Percentiles rank a stretch among this genome's conserved stretches.
phyloP scores from a whole-genome alignment of 1,284 basidiomycete genomes.

The Fomitiporia mediterranea region DNA sequence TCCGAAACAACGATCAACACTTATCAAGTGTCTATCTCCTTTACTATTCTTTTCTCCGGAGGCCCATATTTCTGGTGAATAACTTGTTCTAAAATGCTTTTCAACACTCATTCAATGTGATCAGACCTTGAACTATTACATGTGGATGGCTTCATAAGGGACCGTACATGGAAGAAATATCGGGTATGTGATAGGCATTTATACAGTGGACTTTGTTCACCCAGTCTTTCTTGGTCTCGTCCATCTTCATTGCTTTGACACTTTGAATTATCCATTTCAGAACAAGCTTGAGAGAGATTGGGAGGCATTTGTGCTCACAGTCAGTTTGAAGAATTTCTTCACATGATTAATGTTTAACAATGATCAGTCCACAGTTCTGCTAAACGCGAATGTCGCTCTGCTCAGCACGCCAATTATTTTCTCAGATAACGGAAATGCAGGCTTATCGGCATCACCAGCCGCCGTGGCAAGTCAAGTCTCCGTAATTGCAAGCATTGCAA shows the following conservation, averaged over 20 bases:
- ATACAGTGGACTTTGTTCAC: conserved; percentile 17
- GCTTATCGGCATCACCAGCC: conserved; percentile 29
- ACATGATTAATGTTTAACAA: background rate
- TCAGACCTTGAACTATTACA: conserved; percentile 11
- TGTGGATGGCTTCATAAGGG: conserved; percentile 15
- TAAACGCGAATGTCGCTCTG: conserved; percentile 42
- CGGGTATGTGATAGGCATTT: background rate
- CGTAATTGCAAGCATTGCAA: conserved; percentile 39
- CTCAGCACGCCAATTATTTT: conserved; percentile 42
- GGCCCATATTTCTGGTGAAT: conserved; percentile 29
- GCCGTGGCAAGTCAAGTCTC: conserved; percentile 46
- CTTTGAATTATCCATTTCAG: background rate
- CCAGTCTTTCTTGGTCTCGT: too few species aligned
- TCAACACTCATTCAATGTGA: background rate
- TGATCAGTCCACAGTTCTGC: conserved; percentile 38
- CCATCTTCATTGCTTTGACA: background rate
- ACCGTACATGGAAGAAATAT: conserved; percentile 12
- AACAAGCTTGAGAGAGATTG: conserved; percentile 31
- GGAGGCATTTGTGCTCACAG: conserved; percentile 33
- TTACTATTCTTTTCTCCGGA: conserved; percentile 39
- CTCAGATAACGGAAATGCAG: conserved; percentile 14
- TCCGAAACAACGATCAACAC: conserved; percentile 22
- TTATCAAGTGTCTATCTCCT: conserved; percentile 32
- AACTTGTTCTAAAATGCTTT: background rate
- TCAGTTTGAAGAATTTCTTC: conserved; percentile 21